phyloP scores from a whole-genome alignment of 2,329 filamentous ascomycete species.

The Penicillium sp. region DNA sequence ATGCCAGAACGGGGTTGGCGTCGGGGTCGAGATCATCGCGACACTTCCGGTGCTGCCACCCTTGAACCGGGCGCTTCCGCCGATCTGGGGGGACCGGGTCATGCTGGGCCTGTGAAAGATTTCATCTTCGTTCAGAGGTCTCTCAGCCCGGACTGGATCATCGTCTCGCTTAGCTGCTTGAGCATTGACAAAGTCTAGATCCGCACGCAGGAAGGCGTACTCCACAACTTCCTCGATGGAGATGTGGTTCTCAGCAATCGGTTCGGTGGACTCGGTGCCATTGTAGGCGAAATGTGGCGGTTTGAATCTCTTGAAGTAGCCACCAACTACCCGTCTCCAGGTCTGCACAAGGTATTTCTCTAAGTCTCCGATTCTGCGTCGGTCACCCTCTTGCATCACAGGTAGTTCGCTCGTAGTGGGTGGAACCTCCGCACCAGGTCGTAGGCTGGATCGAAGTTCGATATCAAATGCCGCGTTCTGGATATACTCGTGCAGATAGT shows the following conservation, averaged over 20 bases:
- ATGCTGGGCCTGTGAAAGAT: slow-evolving; percentile 66
- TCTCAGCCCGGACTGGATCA: slow-evolving; percentile 68
- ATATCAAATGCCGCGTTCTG: slow-evolving; percentile 77
- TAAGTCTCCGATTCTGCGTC: slow-evolving; percentile 62
- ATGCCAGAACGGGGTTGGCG: slow-evolving; percentile 91
- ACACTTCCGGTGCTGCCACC: slow-evolving; percentile 91
- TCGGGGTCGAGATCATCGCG: slow-evolving; percentile 87
- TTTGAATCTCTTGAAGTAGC: slow-evolving; percentile 89
- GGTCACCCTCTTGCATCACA: slow-evolving; percentile 54
- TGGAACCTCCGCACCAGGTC: slow-evolving; percentile 32
- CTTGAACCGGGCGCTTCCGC: slow-evolving; percentile 75
- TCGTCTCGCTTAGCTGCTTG: slow-evolving; percentile 78
- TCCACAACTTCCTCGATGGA: slow-evolving; percentile 61
- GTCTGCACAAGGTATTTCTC: slow-evolving; percentile 68
- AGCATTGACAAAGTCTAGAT: slow-evolving; percentile 88
- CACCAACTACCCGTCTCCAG: slow-evolving; percentile 83
- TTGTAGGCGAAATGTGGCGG: slow-evolving; percentile 69
- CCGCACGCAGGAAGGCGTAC: slow-evolving; percentile 90
- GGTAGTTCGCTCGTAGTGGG: slow-evolving; percentile 38
- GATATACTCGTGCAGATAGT: slow-evolving; percentile 83
- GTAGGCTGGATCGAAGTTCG: slow-evolving; percentile 72
- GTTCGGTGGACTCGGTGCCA: slow-evolving; percentile 18
- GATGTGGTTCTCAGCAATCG: slow-evolving; percentile 35
- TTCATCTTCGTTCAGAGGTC: slow-evolving; percentile 79
- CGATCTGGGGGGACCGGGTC: slow-evolving; percentile 54